phyloP scores from a whole-genome alignment of 139 green algal species.

The Chlorella vulgaris region DNA sequence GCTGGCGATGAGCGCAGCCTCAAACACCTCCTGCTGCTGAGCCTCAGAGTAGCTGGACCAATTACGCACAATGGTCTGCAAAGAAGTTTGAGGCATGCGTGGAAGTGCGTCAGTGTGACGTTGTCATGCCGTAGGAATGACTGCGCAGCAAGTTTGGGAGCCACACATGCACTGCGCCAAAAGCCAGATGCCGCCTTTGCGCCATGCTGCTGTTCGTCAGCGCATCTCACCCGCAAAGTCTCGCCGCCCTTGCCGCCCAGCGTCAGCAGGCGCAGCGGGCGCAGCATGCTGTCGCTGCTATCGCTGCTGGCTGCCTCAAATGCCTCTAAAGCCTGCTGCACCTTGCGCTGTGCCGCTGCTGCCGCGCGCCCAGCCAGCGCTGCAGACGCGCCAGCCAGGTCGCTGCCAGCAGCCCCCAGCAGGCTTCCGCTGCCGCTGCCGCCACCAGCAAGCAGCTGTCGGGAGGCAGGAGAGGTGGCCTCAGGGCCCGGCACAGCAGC shows the following conservation, averaged over 20 bases:
- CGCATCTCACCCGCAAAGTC: not conserved
- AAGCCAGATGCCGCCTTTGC: no score
- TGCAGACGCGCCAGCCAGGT: not conserved
- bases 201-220: not conserved
- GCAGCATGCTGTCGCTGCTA: slow-evolving; percentile 18
- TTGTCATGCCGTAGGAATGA: no score
- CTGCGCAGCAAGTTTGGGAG: no score
- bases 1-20: not conserved
- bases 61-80: slow-evolving; percentile 1
- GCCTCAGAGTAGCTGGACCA: not conserved
- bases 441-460: not conserved
- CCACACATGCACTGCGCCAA: no score
- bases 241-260: slow-evolving; percentile 8
- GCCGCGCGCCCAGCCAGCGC: not conserved
- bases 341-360: not conserved
- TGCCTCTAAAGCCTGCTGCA: slow-evolving; percentile 14
- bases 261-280: slow-evolving; percentile 18
- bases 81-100: not conserved
- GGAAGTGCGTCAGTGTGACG: not conserved
- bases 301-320: not conserved
- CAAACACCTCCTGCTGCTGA: slow-evolving; percentile 18
- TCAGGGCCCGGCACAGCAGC: no score
- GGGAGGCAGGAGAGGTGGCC: not conserved
- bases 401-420: not conserved
- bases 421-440: not conserved